These are phyloP conservation scores for Phanerochaete sordida DNA, from an alignment of 768 basidiomycete genomes.

Conservation along the genomic window DNA sequence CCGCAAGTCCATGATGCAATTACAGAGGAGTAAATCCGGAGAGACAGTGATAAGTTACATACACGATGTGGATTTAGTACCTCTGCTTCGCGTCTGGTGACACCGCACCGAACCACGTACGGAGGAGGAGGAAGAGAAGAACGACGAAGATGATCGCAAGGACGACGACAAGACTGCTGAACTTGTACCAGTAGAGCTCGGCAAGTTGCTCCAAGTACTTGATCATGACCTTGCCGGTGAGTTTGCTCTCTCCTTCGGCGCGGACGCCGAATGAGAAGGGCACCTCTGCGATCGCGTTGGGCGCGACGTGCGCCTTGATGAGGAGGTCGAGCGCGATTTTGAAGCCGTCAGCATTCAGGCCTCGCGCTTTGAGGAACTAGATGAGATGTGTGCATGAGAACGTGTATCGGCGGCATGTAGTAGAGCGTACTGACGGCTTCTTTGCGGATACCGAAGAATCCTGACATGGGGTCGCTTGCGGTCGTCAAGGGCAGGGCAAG, in stretches of 20 bases:
- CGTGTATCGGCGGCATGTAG: neutral
- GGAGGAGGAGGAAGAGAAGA: slow-evolving; percentile 5
- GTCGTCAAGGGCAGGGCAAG: slow-evolving; percentile 26
- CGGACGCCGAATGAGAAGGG: slow-evolving; percentile 29
- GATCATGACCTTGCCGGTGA: slow-evolving; percentile 28
- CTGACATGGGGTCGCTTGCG: slow-evolving; percentile 29
- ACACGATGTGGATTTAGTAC: neutral
- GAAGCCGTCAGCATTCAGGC: slow-evolving; percentile 26
- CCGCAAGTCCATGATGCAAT: too few species aligned
- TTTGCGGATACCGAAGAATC: slow-evolving; percentile 28
- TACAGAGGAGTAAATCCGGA: neutral
- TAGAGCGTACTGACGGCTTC: slow-evolving; percentile 19
- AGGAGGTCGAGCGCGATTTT: slow-evolving; percentile 30
- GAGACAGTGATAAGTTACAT: neutral
- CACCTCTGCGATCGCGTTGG: slow-evolving; percentile 25
- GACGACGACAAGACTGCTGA: slow-evolving; percentile 18
- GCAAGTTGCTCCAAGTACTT: slow-evolving; percentile 27
- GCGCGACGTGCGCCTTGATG: slow-evolving; percentile 24
- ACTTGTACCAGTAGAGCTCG: slow-evolving; percentile 27
- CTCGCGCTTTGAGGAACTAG: slow-evolving; percentile 26
- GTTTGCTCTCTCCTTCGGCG: slow-evolving; percentile 27
- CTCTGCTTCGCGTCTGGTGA: slow-evolving; percentile 5
- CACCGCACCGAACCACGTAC: slow-evolving; percentile 2
- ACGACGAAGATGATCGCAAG: slow-evolving; percentile 15
- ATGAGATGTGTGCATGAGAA: neutral